These are phyloP conservation scores for Solanum peruvianum DNA, from an alignment of 257 asterid species.

Conservation along the genomic window DNA sequence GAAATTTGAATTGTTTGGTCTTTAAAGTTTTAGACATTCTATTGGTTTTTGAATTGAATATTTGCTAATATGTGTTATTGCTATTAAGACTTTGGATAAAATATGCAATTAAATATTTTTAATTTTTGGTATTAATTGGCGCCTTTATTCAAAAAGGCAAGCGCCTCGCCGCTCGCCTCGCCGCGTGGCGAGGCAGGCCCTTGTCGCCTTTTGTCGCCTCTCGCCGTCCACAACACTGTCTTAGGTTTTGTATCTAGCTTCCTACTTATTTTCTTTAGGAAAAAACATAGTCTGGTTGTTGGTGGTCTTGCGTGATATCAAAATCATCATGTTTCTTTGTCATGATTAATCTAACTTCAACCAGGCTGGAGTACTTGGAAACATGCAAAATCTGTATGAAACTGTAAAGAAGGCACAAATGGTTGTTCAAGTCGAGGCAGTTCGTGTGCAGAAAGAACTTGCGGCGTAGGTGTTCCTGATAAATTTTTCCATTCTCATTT, in stretches of 20 bases:
- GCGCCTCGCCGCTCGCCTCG: too few species aligned
- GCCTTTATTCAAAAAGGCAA: too few species aligned
- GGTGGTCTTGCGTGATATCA: background rate
- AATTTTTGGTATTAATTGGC: too few species aligned
- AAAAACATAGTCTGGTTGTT: background rate
- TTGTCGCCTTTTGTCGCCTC: too few species aligned
- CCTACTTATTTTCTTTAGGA: background rate
- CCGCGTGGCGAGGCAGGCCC: too few species aligned
- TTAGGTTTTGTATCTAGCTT: background rate
- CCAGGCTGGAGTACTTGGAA: constrained; percentile 90
- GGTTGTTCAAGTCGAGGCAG: constrained; percentile 99
- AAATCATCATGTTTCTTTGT: background rate
- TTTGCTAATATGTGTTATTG: too few species aligned
- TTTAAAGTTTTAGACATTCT: too few species aligned
- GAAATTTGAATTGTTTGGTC: too few species aligned
- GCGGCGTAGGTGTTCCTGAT: constrained; percentile 44
- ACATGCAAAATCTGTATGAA: constrained; percentile 91
- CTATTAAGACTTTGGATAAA: too few species aligned
- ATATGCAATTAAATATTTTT: too few species aligned
- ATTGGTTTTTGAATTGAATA: too few species aligned
- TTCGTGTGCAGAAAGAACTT: constrained; percentile 86
- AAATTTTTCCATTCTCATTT: background rate
- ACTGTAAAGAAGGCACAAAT: constrained; percentile 95
- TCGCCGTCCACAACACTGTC: too few species aligned
- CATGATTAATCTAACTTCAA: constrained; percentile 5